Evolutionary conservation across 768 basidiomycete species (phyloP), one percentile per base, ranked within the genome.

Genomic region (Cyathus striatus): DNA sequence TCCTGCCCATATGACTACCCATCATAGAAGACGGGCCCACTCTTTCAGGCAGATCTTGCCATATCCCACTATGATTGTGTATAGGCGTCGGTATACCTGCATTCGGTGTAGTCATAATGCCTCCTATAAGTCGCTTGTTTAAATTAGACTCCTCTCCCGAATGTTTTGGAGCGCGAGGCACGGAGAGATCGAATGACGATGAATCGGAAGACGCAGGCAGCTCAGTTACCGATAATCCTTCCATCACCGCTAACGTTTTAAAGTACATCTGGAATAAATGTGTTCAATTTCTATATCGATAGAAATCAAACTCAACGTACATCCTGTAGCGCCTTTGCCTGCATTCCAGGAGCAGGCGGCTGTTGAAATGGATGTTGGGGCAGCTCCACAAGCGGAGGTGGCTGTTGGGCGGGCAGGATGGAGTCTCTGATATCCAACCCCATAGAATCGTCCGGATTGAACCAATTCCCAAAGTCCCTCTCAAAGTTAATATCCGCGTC

Each of bases 381-480:
- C n/a, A n/a, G n/a, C n/a, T n/a, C n/a, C n/a, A n/a, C n/a, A n/a
- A n/a, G n/a, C n/a, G n/a, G n/a, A n/a, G n/a, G n/a, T n/a, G n/a
- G n/a, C n/a, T n/a, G n/a, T n/a, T n/a, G n/a, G n/a, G n/a, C n/a
- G 30, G 16, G 30, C 12, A 3, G 30, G 13, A 21, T 42, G 46
- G 9, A 18, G 58, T 54, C 60, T 47, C 60, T 62, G 56, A 62
- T 44, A 42, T 68, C 68, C 53, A 69, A 47, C 17, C 24, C 56
- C 50, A 38, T 45, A 21, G 61, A 59, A 35, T 75, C 75, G 42
- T 81, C 75, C 5, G 72, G 74, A 55, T 79, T 81, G 51, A 87
- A 85, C 83, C 83, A 86, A 52, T 83, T 79, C 43, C 81, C 79
- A 60, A 86, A 86, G 52, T 85, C 84, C 54, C 81, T 68, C 59